Percentiles rank a stretch among this genome's conserved stretches.
Evolutionary conservation across 2,329 filamentous ascomycete species (phyloP).

Genomic region (Aspergillus niger): DNA sequence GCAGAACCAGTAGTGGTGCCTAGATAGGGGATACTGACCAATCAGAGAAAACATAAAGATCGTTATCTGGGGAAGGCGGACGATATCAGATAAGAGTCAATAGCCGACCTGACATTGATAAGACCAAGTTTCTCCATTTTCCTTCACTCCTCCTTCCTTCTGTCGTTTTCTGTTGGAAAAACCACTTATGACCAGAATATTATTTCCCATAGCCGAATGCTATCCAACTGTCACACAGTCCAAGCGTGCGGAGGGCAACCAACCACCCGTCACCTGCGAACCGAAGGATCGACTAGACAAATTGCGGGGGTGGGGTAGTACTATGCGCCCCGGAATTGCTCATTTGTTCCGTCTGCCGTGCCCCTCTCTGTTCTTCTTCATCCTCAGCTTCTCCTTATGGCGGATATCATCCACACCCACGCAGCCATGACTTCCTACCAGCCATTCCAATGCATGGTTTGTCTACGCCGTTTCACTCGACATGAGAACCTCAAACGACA

Average conservation of each 20-base stretch:
- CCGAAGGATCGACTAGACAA: neutral
- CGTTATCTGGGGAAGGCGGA: neutral
- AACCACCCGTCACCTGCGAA: neutral
- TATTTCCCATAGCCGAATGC: no score
- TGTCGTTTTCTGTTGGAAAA: neutral
- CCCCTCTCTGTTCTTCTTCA: neutral
- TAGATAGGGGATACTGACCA: neutral
- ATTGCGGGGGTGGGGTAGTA: slow-evolving; percentile 7
- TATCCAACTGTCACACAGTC: neutral
- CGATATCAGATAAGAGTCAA: neutral
- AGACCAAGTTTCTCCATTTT: neutral
- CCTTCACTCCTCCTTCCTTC: neutral
- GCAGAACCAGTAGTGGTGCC: no score
- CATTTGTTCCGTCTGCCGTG: slow-evolving; percentile 2
- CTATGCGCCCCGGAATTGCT: slow-evolving; percentile 3
- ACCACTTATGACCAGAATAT: no score
- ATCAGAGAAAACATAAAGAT: neutral
- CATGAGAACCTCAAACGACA: slow-evolving; percentile 49
- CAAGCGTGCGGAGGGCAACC: neutral
- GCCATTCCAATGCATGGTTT: slow-evolving; percentile 46
- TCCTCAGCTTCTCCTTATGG: slow-evolving; percentile 1
- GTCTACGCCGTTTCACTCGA: slow-evolving; percentile 42
- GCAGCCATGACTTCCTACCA: slow-evolving; percentile 26
- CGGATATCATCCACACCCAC: neutral
- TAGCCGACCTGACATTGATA: neutral